Base-by-base conservation (phyloP, 1,284 basidiomycete genomes). In the Boletus holoroseus region DNA sequence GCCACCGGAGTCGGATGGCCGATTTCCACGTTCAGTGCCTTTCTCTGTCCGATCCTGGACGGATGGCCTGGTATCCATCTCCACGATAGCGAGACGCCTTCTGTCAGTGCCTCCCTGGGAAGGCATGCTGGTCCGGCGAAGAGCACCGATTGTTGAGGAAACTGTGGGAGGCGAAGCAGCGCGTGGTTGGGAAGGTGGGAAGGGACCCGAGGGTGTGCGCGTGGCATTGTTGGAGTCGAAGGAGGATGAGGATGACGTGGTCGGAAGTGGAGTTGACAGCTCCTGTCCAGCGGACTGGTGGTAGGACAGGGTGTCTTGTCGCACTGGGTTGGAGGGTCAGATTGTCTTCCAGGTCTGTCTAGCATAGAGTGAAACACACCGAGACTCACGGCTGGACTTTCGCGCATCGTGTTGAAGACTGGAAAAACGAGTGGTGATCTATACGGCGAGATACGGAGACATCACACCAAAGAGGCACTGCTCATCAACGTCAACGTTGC, bases 81-180 rank as follows among this genome's bases (percentile, higher is more conserved):
- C 73, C 41, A 87, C 78, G 59, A 88, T 81, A 28, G 81, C 81
- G 47, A 85, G 69, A 53, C 81, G 74, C 50, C 85, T 75, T 61
- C 83, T 78, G 69, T 85, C 83, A 44, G 75, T 70, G 57, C 76
- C 76, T 54, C 79, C 80, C 62, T 78, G 74, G 0, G 81, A 77
- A 20, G 76, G 78, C 30, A 73, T 68, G 57, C 75, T 79, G 47
- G 78, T 74, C 52, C 77, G 72, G 20, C 63, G 66, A 66, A 63
- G 51, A 54, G 62, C 49, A 62, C 61, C 40, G 28, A 58, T 51
- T 27, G 56, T 35, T 4, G 51, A 50, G 26, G 44, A 45, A 18
- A 31, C 44, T 54, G 66, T 61, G 26, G 65, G 58, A 43, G 64
- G 64, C 53, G 68, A 58, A 47, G 59, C 58, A 46, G 47, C 67